Conservation (phyloP, 257 asterid species). For the Ilex aquifolium region DNA sequence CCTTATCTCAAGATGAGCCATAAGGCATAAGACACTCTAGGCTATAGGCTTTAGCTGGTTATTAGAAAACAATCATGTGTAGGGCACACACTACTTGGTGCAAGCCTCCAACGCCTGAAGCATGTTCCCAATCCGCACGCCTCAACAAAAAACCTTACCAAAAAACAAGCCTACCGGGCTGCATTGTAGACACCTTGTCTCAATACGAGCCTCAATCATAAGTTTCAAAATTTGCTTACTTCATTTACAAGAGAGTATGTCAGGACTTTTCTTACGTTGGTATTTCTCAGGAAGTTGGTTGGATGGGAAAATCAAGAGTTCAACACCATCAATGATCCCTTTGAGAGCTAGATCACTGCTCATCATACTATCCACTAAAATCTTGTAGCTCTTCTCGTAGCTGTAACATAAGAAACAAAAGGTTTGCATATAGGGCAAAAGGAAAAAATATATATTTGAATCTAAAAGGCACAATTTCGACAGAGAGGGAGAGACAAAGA, state of each 20-base stretch:
- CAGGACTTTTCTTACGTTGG: slow-evolving; percentile 51
- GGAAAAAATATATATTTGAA: slow-evolving; percentile 2
- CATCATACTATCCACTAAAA: slow-evolving; percentile 70
- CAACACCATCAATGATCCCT: slow-evolving; percentile 68
- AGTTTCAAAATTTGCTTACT: slow-evolving; percentile 1
- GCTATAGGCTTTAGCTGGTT: too few species aligned
- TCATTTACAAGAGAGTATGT: not conserved
- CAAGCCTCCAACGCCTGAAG: too few species aligned
- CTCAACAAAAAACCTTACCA: too few species aligned
- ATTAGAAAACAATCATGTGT: too few species aligned
- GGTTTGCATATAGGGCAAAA: slow-evolving; percentile 12
- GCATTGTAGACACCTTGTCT: not conserved
- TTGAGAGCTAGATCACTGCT: slow-evolving; percentile 75
- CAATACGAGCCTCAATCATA: not conserved
- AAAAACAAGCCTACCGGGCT: not conserved
- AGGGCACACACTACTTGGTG: too few species aligned
- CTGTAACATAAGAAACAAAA: slow-evolving; percentile 41
- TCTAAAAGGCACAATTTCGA: not conserved
- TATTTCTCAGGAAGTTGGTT: slow-evolving; percentile 73
- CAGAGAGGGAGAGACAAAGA: slow-evolving; percentile 5
- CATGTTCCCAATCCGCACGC: too few species aligned
- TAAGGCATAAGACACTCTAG: too few species aligned
- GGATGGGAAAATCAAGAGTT: slow-evolving; percentile 85
- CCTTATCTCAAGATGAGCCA: too few species aligned
- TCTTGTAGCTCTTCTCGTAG: slow-evolving; percentile 69